Conservation (phyloP, 1,139 yeast genomes). For the Kluyveromyces marxianus region DNA sequence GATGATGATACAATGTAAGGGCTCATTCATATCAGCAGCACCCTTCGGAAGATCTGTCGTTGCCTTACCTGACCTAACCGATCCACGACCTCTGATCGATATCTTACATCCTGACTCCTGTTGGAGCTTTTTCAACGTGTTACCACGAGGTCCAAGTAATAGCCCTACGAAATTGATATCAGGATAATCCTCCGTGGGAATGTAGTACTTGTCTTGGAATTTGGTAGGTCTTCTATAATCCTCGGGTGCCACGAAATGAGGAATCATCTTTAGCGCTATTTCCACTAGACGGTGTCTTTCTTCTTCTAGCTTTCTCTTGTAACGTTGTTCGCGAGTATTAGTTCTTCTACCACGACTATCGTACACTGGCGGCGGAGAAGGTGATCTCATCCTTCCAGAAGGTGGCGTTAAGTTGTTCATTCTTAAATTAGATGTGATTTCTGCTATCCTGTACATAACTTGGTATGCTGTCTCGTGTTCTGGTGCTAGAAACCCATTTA, state of each 20-base stretch:
- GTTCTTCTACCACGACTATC: conserved; percentile 75
- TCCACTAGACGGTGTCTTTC: conserved; percentile 78
- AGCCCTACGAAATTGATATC: conserved; percentile 90
- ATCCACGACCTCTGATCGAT: conserved; percentile 88
- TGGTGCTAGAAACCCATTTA: conserved; percentile 55
- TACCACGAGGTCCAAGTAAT: conserved; percentile 92
- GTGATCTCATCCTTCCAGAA: conserved; percentile 43
- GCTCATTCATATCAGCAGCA: conserved; percentile 58
- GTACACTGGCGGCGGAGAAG: conserved; percentile 91
- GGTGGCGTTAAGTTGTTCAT: conserved; percentile 37
- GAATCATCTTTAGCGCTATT: conserved; percentile 60
- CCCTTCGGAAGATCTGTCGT: conserved; percentile 40
- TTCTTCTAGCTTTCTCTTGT: conserved; percentile 54
- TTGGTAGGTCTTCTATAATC: conserved; percentile 69
- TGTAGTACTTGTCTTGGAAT: conserved; percentile 71
- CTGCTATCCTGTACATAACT: conserved; percentile 67
- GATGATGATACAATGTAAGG: conserved; percentile 79
- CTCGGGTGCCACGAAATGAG: conserved; percentile 74
- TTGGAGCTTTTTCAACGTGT: conserved; percentile 74
- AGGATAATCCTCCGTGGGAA: conserved; percentile 84
- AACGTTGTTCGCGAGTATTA: conserved; percentile 73
- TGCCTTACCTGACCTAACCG: conserved; percentile 85
- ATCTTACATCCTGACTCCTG: conserved; percentile 78
- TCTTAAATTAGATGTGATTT: conserved; percentile 55
- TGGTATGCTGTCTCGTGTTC: conserved; percentile 86